Evolutionary conservation across 305 asterid genomes (phyloP), one percentile per base, ranked within the genome.

Genomic region (Fraxinus xanthoxyloides): DNA sequence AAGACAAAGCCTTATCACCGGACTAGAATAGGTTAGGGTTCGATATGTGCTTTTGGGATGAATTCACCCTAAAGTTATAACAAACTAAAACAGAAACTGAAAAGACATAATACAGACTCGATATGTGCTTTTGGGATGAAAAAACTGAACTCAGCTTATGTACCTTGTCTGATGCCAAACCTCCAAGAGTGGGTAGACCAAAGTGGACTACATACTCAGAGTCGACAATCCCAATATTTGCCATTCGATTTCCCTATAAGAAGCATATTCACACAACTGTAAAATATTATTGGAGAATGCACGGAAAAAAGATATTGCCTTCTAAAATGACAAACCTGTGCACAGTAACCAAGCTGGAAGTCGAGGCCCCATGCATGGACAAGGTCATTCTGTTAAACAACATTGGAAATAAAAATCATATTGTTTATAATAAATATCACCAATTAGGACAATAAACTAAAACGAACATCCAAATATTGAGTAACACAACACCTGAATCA

Each of bases 291-390:
- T 43, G 30, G 26, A 54, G 56, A 15, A 73, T 2, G 54, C 4
- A 67, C 3, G 21, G 48, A 74, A 23, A n/a, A 65, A 67, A 28
- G 17, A n/a, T 28, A 69, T 23, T 56, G n/a, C 7, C 17, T 31
- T 24, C 0, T 26, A 59, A 61, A 80, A 80, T 8, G 15, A 76
- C 86, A 82, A 84, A 92, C 98, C 97, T 89, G 92, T 28, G 92
- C 92, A 79, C 98, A 94, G 84, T 94, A 87, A 65, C 96, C 96
- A 77, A 92, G 90, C 85, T 92, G 95, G 79, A 89, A 88, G 89
- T 92, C 97, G 84, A 91, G 85, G 31, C 96, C 98, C 97, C 97
- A 92, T 9, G 91, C 95, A 63, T 90, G 92, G 54, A 90, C 90
- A 26, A 91, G 87, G 81, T 94, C 98, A 75, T 90, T 92, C 97